Evolutionary conservation across 2,329 filamentous ascomycete genomes (phyloP).

Genomic region (Pseudogymnoascus verrucosus): DNA sequence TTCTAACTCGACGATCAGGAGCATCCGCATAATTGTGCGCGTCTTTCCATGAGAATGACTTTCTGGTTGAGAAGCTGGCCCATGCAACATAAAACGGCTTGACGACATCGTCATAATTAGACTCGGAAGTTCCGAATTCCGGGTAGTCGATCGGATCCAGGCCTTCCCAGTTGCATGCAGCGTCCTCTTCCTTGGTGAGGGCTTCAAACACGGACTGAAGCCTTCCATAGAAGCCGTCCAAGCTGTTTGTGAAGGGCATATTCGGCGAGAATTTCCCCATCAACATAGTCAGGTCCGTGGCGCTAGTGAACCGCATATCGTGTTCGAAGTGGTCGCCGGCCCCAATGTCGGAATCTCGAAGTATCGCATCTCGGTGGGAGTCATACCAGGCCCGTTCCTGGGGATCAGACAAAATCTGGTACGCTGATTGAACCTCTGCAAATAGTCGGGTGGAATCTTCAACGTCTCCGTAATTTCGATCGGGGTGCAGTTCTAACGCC

Average conservation of each 20-base stretch:
- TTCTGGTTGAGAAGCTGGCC: conserved; percentile 73
- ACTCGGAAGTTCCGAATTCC: conserved; percentile 69
- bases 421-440: conserved; percentile 85
- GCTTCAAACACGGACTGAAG: conserved; percentile 70
- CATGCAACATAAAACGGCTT: conserved; percentile 75
- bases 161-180: conserved; percentile 62
- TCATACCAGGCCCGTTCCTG: conserved; percentile 98
- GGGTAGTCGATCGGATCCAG: conserved; percentile 61
- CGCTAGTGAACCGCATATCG: conserved; percentile 68
- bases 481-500: conserved; percentile 88
- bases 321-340: conserved; percentile 49
- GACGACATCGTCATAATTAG: conserved; percentile 68
- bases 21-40: conserved; percentile 76
- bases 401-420: conserved; percentile 91
- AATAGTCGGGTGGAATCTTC: conserved; percentile 79
- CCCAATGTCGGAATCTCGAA: conserved; percentile 43
- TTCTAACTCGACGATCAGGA: conserved; percentile 72
- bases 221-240: conserved; percentile 77
- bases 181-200: conserved; percentile 71
- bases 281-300: conserved; percentile 69
- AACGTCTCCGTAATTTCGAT: conserved; percentile 82
- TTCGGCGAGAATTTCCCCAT: conserved; percentile 73
- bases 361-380: conserved; percentile 78
- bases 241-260: conserved; percentile 71
- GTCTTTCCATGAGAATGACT: conserved; percentile 86